These are phyloP conservation scores for Sordariomycetes sp. DNA, from an alignment of 2,329 filamentous ascomycete genomes.

Conservation along the genomic window DNA sequence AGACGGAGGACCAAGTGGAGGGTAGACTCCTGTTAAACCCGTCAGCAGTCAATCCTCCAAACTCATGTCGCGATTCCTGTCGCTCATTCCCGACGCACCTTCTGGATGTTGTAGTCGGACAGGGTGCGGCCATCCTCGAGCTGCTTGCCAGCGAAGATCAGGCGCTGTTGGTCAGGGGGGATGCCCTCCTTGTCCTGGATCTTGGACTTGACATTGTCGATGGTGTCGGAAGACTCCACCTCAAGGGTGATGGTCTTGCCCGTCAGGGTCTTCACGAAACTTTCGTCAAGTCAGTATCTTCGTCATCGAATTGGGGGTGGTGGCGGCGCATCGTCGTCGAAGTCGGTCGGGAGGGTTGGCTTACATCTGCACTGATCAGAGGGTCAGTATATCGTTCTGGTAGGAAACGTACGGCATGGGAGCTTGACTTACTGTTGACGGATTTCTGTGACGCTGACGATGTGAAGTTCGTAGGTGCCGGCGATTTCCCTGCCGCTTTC, in stretches of 20 bases:
- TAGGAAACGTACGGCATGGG: conserved; percentile 2
- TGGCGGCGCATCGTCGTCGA: conserved; percentile 1
- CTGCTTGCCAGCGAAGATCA: conserved; percentile 99
- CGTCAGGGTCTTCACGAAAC: conserved; percentile 99
- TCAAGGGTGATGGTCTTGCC: conserved; percentile 99
- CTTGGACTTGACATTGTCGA: conserved; percentile 99
- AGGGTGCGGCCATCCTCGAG: conserved; percentile 96
- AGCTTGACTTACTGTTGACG: conserved; percentile 47
- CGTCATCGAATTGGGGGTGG: conserved; percentile 2
- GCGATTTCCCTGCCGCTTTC: conserved; percentile 14
- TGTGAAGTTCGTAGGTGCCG: conserved; percentile 26
- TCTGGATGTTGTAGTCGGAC: conserved; percentile 99
- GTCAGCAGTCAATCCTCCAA: conserved; percentile 2
- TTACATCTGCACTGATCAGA: conserved; percentile 78
- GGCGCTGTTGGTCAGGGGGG: conserved; percentile 92
- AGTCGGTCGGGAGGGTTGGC: conserved; percentile 20
- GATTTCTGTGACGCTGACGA: conserved; percentile 40
- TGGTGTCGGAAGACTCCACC: conserved; percentile 97
- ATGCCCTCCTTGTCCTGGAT: conserved; percentile 99
- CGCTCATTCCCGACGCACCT: conserved; percentile 48
- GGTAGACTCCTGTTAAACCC: conserved; percentile 73
- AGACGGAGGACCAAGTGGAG: conserved; percentile 98
- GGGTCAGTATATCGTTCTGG: conserved; percentile 33
- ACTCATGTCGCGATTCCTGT: not conserved
- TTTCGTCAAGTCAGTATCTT: conserved; percentile 32